phyloP scores from a whole-genome alignment of 306 rosid genomes.

The Carpinus viminea region DNA sequence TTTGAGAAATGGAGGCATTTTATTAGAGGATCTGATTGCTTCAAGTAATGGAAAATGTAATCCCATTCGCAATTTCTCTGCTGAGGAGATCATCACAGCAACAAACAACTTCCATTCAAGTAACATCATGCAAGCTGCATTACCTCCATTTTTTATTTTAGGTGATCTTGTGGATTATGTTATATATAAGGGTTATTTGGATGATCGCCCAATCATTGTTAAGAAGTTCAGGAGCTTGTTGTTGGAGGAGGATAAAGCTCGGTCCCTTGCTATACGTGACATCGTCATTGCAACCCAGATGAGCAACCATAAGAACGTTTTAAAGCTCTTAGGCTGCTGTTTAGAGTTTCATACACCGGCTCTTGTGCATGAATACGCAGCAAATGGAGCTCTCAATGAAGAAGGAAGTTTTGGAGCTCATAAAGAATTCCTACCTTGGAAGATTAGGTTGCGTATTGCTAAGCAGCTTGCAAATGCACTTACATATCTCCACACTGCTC shows the following conservation, averaged over 20 bases:
- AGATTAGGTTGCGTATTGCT: neutral
- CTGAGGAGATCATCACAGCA: neutral
- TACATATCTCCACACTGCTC: neutral
- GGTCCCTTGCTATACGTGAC: neutral
- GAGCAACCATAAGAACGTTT: neutral
- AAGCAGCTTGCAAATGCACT: conserved; percentile 5
- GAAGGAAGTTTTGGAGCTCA: conserved; percentile 3
- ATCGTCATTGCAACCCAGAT: neutral
- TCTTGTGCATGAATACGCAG: neutral
- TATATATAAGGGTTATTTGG: neutral
- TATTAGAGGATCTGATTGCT: conserved; percentile 6
- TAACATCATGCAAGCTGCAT: too few relatives aligned
- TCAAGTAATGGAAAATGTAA: neutral
- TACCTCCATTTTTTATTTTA: too few relatives aligned
- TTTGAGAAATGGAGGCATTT: neutral
- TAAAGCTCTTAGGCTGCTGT: neutral
- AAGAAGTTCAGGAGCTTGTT: neutral
- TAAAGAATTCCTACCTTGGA: neutral
- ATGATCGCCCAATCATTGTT: neutral
- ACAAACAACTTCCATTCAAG: neutral
- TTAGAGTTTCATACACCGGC: neutral
- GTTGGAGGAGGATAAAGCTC: neutral
- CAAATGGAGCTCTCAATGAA: neutral
- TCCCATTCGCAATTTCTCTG: neutral
- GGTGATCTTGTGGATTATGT: neutral